Evolutionary conservation across 768 basidiomycete genomes (phyloP), one percentile per base, ranked within the genome.

Genomic region (Chalciporus chontae): DNA sequence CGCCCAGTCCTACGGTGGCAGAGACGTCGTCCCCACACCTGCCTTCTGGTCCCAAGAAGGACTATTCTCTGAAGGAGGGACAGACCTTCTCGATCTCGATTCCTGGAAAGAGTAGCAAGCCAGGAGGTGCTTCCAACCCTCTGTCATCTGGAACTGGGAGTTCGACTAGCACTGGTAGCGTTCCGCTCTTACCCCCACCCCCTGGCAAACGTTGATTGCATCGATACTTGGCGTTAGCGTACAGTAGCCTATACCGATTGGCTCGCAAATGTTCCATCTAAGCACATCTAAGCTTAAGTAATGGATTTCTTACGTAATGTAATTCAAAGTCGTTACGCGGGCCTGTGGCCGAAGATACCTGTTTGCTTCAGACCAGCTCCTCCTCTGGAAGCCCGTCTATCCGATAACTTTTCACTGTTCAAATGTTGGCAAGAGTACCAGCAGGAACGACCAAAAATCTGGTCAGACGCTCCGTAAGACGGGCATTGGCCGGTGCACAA

Each of bases 81-180:
- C 90, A 97, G 66, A 96, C 94, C 0, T 94, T 97, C 67, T 85
- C 87, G 5, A 95, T 97, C 56, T 73, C 81, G 29, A 90, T 96
- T 51, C 94, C 94, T 7, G 92, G 93, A n/a, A 81, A 85, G 46
- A 71, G 67, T 48, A 77, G 77, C 64, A 52, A 69, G 15, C 54
- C 68, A 6, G 69, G 62, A 37, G 57, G 67, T 29, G 55, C 65
- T 17, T 63, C 69, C 6, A 75, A 63, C 54, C 59, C 80, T 31
- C 57, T 81, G 42, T 70, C 72, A 18, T 53, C 64, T 9, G 64
- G 56, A 19, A 52, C 48, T 27, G 62, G 64, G 23, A 54, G 53
- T 32, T 55, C 62, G 19, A 54, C 65, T 29, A 58, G 65, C 21
- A 55, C 59, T 37, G 69, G 76, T 34, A 69, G 75, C 39, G 67